phyloP scores from a whole-genome alignment of 2,329 filamentous ascomycete species.

The Rutstroemia sp. region DNA sequence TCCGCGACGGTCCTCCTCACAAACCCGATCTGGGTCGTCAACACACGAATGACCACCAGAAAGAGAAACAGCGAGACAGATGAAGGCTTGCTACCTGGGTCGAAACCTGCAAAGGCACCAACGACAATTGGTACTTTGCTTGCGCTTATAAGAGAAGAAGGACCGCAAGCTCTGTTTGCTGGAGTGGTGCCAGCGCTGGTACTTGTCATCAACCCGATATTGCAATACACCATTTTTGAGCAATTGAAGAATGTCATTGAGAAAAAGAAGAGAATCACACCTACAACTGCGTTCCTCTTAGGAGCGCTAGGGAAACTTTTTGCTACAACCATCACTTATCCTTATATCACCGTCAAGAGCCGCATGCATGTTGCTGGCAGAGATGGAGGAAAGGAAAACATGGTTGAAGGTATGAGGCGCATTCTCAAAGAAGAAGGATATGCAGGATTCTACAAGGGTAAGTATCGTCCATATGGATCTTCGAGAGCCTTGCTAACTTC shows the following conservation, averaged over 20 bases:
- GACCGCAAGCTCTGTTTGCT: constrained; percentile 76
- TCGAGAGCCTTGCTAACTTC: constrained; percentile 13
- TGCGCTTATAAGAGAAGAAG: constrained; percentile 75
- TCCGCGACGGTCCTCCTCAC: constrained; percentile 92
- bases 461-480: constrained; percentile 23
- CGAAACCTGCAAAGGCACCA: constrained; percentile 45
- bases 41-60: constrained; percentile 94
- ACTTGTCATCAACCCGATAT: constrained; percentile 93
- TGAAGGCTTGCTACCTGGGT: constrained; percentile 36
- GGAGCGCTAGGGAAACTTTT: constrained; percentile 92
- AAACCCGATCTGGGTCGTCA: constrained; percentile 98
- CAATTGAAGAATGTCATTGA: constrained; percentile 91
- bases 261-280: constrained; percentile 66
- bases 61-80: constrained; percentile 47
- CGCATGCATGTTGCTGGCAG: constrained; percentile 86
- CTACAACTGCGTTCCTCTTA: constrained; percentile 80
- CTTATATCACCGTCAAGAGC: constrained; percentile 98
- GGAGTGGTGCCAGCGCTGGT: constrained; percentile 90
- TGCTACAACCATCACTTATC: constrained; percentile 90
- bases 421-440: constrained; percentile 90
- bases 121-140: constrained; percentile 77
- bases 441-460: constrained; percentile 84
- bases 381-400: constrained; percentile 70
- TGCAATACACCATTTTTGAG: constrained; percentile 98
- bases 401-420: constrained; percentile 67